Conservation (phyloP, 2,329 filamentous ascomycete genomes). For the Hypoxylon sp. region DNA sequence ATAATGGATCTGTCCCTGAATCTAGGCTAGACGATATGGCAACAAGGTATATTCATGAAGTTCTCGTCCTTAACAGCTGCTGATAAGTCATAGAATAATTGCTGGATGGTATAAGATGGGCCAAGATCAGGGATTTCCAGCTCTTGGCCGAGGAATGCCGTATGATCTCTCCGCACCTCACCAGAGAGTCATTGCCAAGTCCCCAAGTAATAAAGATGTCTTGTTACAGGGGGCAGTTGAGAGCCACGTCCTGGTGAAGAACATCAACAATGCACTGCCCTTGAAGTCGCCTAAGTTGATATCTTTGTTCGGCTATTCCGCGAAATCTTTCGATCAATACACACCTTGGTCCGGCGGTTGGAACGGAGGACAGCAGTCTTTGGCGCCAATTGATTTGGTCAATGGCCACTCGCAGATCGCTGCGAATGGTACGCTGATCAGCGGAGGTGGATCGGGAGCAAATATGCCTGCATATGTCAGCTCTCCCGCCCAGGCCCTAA, state of each 20-base stretch:
- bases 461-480: slow-evolving; percentile 58
- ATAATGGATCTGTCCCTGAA: slow-evolving; percentile 71
- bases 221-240: slow-evolving; percentile 71
- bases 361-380: slow-evolving; percentile 51
- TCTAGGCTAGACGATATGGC: slow-evolving; percentile 74
- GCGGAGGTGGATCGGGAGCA: slow-evolving; percentile 51
- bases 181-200: slow-evolving; percentile 67
- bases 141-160: slow-evolving; percentile 67
- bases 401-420: slow-evolving; percentile 56
- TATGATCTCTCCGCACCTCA: slow-evolving; percentile 64
- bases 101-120: slow-evolving; percentile 70
- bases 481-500: slow-evolving; percentile 60
- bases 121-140: slow-evolving; percentile 64
- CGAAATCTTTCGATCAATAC: slow-evolving; percentile 60
- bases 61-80: not conserved
- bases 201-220: slow-evolving; percentile 58
- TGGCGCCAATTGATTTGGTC: slow-evolving; percentile 42
- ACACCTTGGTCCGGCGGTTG: slow-evolving; percentile 56
- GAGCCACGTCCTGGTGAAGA: slow-evolving; percentile 75
- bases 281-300: slow-evolving; percentile 66
- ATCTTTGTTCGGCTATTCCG: slow-evolving; percentile 74
- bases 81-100: slow-evolving; percentile 57
- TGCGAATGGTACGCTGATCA: slow-evolving; percentile 61
- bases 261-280: slow-evolving; percentile 68
- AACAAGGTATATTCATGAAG: slow-evolving; percentile 51